Evolutionary conservation across 805 yeast genomes (phyloP), one percentile per base, ranked within the genome.

Genomic region (Wickerhamiella alocasiicola): DNA sequence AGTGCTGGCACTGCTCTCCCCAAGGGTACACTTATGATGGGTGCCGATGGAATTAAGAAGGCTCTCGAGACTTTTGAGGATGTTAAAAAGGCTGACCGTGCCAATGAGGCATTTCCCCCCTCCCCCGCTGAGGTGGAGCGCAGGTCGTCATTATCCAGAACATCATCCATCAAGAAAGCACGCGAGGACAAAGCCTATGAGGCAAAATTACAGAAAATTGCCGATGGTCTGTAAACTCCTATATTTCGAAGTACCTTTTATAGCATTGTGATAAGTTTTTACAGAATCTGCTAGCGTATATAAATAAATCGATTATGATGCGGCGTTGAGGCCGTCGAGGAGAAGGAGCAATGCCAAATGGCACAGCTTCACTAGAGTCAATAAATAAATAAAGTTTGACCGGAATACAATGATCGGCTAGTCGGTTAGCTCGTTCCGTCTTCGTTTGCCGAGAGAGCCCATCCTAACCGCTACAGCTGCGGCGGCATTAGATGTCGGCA

Each of bases 101-200:
- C 67, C 29, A 91, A 88, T 58, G 98, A 88, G 65, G 79, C 81
- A 18, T 59, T 88, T 54, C 98, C 98, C 1, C 97, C 97, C 3
- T 59, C 76, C 4, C 61, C 65, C 3, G 81, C 74, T 39, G 82
- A 81, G 51, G 55, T 69, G 23, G 64, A 51, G 48, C 62, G 55
- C 52, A 55, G 55, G 50, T 72, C 64, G 55, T 65, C 57, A 53
- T 53, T 44, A 69, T 68, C 52, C 59, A 73, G 58, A 65, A 66
- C 46, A 64, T 49, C 48, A 30, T 55, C 57, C 7, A 27, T 57
- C 24, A 31, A 42, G 35, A 31, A 39, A 9, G 44, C 39, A 6
- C 35, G 36, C 28, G 40, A 28, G 17, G 46, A 44, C 36, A 15
- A 19, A n/a, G 42, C 23, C 12, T 44, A 20, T 18, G 46, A 44